These are phyloP conservation scores for Linnemannia exigua DNA, from an alignment of 192 early-diverging fungal genomes.

Conservation along the genomic window DNA sequence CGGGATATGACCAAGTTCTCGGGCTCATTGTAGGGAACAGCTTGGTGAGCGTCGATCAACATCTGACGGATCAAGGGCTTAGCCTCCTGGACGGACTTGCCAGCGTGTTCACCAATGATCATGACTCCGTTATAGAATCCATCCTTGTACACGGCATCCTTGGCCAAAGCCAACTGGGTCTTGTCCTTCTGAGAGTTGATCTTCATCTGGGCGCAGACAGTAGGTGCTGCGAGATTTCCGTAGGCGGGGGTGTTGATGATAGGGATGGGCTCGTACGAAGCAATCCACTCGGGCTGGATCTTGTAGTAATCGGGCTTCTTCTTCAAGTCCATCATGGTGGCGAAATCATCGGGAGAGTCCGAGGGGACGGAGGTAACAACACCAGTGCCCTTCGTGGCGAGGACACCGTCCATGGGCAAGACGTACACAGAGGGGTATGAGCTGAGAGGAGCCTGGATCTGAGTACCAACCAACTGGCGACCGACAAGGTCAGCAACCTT, in stretches of 20 bases:
- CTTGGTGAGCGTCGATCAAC: slow-evolving; percentile 79
- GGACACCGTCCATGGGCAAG: slow-evolving; percentile 97
- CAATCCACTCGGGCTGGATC: slow-evolving; percentile 90
- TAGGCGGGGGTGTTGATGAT: slow-evolving; percentile 91
- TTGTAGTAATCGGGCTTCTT: slow-evolving; percentile 97
- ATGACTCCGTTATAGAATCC: slow-evolving; percentile 96
- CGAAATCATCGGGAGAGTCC: slow-evolving; percentile 98
- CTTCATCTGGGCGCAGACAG: slow-evolving; percentile 91
- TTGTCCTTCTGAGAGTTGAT: slow-evolving; percentile 98
- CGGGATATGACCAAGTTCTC: slow-evolving; percentile 94
- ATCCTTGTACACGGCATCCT: slow-evolving; percentile 97
- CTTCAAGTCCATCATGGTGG: slow-evolving; percentile 90
- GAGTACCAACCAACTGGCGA: slow-evolving; percentile 86
- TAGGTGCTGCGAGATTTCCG: slow-evolving; percentile 89
- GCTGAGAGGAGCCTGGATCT: slow-evolving; percentile 91
- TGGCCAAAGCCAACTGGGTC: slow-evolving; percentile 90
- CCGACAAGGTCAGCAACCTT: slow-evolving; percentile 87
- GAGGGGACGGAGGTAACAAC: slow-evolving; percentile 99
- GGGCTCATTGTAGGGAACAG: slow-evolving; percentile 95
- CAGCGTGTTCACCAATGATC: slow-evolving; percentile 85
- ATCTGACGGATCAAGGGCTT: slow-evolving; percentile 85
- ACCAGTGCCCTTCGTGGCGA: slow-evolving; percentile 97
- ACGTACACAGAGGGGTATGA: slow-evolving; percentile 86
- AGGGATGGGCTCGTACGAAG: slow-evolving; percentile 83
- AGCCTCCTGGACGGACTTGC: slow-evolving; percentile 91